Base-by-base conservation (phyloP, 2,329 filamentous ascomycete species). In the Fusarium sp. region DNA sequence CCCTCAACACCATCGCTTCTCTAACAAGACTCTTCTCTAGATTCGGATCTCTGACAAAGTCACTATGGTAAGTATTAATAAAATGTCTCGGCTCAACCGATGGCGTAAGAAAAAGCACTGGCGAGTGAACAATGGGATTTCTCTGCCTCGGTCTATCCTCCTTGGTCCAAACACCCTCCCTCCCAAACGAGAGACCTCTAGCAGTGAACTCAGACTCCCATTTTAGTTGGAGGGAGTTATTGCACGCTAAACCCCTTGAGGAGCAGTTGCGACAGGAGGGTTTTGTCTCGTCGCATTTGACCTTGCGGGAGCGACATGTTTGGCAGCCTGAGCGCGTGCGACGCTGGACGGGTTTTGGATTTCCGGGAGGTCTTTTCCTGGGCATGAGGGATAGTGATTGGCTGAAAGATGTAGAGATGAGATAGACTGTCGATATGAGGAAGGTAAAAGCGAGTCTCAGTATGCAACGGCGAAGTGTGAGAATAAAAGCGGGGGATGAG, bases 131-230 rank as follows among this genome's bases (percentile, higher is more conserved):
- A 2, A 57, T 34, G 4, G 61, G 68, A 4, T 44, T 48, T 2
- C 58, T 37, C 11, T 40, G 55, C 11, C 44, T 54, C 1, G 57
- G 32, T 9, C 7, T 34, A 37, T 57, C 37, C 14, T 63, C 62
- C 20, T 76, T 78, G 7, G 68, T 60, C 77, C 76, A 78, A 14
- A 77, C 74, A 5, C 77, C 77, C 25, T 74, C 70, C 27, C 77
- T 34, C 5, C 77, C 77, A 67, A 78, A 78, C 10, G 77, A 77
- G 4, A 74, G 46, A 0, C 77, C 77, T 2, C 58, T 61, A 0
- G 63, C 65, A 9, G 69, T 60, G 41, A 76, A 78, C 56, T 78
- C 77, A 0, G 72, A 49, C 34, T 78, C 76, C 76, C 77, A 78
- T 62, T 78, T 78, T 49, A 74, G 29, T 40, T 71, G 68, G 11